phyloP scores from a whole-genome alignment of 148 eudicot genomes.

The Fagopyrum homotropicum region DNA sequence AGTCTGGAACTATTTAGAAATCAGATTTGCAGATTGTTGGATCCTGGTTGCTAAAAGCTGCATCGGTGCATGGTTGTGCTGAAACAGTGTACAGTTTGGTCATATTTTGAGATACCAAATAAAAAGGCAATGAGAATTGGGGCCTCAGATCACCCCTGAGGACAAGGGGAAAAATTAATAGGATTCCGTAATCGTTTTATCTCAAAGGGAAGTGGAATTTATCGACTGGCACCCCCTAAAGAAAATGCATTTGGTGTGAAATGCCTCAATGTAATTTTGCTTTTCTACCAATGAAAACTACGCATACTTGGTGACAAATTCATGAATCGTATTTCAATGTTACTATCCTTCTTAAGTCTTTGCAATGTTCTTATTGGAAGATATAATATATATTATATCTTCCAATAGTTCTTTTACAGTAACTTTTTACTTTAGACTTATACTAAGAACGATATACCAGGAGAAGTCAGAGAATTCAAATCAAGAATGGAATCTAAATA shows the following conservation, averaged over 20 bases:
- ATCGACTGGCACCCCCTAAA: background rate
- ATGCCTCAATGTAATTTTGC: background rate
- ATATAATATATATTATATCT: too few relatives aligned
- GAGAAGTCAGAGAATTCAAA: background rate
- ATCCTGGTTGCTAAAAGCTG: background rate
- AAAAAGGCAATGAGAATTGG: background rate
- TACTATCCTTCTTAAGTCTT: background rate
- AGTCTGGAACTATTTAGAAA: background rate
- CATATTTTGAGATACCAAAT: background rate
- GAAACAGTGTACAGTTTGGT: background rate
- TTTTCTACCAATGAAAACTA: background rate
- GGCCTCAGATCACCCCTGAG: background rate
- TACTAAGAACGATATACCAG: background rate
- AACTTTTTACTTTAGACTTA: background rate
- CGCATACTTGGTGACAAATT: background rate
- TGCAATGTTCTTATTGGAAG: background rate
- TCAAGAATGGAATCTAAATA: background rate
- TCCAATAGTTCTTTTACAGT: background rate
- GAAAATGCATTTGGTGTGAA: background rate
- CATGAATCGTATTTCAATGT: background rate
- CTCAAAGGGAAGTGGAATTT: constrained; percentile 1
- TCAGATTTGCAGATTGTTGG: background rate
- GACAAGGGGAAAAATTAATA: background rate
- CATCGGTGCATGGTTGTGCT: background rate
- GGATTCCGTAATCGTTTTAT: background rate